Evolutionary conservation across 2,329 filamentous ascomycete species (phyloP), one percentile per base, ranked within the genome.

Genomic region (Fusarium chuoi): DNA sequence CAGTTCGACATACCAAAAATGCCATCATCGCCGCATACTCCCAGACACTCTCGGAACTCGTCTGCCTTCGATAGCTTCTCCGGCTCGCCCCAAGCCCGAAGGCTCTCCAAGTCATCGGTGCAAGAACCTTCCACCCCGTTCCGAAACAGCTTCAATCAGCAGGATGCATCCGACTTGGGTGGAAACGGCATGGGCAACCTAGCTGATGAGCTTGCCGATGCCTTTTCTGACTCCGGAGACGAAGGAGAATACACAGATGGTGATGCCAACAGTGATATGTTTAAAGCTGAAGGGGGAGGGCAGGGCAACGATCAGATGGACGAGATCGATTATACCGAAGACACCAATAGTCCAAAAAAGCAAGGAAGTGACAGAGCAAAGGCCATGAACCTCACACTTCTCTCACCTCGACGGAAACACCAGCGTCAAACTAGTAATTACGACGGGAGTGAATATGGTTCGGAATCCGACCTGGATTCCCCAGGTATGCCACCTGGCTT

Each of bases 121-220:
- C 84, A 87, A 71, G 88, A 89, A 41, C 83, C 85, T 30, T 79
- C 84, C 46, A 87, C 87, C 3, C 85, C 87, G 51, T 82, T 85
- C 54, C 83, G 85, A 59, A 84, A 83, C 75, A 87, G 85, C 76
- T 85, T 85, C 75, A 85, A 84, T 76, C 85, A 87, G 61, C 82
- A 84, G 65, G 87, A 89, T 74, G 79, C 78, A 41, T 79, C 85
- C n/a, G 85, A 87, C 61, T 80, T 88, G 58, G 82, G 82, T 65
- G 84, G 83, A 56, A 89, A 89, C 70, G 91, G 92, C 14, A 85
- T 94, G 71, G 94, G 93, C 38, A 95, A 94, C 76, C 82, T 96
- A 55, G 94, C 94, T 4, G 94, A 96, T 81, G 94, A 96, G 82
- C 85, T 96, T 54, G 94, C 92, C 4, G 93, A 93, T 78, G 91